These are phyloP conservation scores for Henckelia pumila DNA, from an alignment of 257 asterid species.

Conservation along the genomic window DNA sequence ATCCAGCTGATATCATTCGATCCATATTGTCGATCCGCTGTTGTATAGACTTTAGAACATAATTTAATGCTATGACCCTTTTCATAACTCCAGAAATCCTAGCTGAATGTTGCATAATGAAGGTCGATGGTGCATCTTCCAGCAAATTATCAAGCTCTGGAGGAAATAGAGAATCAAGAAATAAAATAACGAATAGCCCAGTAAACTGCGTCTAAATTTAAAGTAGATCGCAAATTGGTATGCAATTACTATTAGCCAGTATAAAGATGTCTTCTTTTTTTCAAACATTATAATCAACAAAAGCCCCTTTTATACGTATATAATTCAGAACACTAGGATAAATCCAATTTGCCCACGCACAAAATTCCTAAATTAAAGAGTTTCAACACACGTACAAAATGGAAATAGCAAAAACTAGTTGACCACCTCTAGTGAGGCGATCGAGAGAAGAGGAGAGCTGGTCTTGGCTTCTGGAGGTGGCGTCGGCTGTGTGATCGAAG, in stretches of 20 bases:
- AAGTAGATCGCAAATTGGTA: neutral
- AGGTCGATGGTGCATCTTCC: slow-evolving; percentile 93
- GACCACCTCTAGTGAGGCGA: slow-evolving; percentile 85
- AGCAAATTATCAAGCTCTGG: slow-evolving; percentile 90
- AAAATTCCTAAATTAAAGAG: slow-evolving; percentile 12
- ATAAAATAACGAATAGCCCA: slow-evolving; percentile 4
- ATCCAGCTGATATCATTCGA: slow-evolving; percentile 62
- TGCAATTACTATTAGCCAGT: neutral
- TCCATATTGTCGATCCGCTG: slow-evolving; percentile 86
- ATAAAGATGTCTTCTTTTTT: slow-evolving; percentile 2
- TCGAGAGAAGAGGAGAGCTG: slow-evolving; percentile 69
- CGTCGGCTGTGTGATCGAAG: slow-evolving; percentile 71
- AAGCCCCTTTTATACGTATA: too few relatives aligned
- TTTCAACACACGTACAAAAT: neutral
- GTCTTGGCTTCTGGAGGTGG: slow-evolving; percentile 74
- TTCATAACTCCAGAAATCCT: slow-evolving; percentile 85
- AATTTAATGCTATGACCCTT: slow-evolving; percentile 73
- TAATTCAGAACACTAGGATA: neutral
- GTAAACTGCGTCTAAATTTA: too few relatives aligned
- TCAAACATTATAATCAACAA: neutral
- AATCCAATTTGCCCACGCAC: slow-evolving; percentile 1
- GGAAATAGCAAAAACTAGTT: neutral
- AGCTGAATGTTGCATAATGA: slow-evolving; percentile 91
- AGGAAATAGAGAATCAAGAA: slow-evolving; percentile 12
- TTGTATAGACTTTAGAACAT: slow-evolving; percentile 85